These are phyloP conservation scores for Erodium moschatum DNA, from an alignment of 441 rosid genomes.

Conservation along the genomic window DNA sequence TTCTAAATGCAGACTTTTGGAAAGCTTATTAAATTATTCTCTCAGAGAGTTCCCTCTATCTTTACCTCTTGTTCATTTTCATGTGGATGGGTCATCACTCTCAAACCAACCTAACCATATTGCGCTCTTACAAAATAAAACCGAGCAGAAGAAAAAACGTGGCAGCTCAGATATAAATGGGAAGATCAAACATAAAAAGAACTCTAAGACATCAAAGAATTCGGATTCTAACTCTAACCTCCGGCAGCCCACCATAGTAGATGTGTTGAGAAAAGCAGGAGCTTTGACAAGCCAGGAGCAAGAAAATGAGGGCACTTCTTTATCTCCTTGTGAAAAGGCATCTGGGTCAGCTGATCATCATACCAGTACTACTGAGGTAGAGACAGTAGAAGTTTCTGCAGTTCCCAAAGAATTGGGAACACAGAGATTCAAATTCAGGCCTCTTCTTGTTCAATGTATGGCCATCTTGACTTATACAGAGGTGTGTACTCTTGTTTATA, in stretches of 20 bases:
- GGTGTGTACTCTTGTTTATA: conserved; percentile 32
- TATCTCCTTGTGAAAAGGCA: conserved; percentile 28
- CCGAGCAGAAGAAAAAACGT: conserved; percentile 30
- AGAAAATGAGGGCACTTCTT: conserved; percentile 34
- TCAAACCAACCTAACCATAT: conserved; percentile 28
- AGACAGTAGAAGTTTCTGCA: conserved; percentile 48
- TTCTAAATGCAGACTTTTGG: conserved; percentile 53
- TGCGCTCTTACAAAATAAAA: conserved; percentile 32
- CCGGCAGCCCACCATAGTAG: conserved; percentile 53
- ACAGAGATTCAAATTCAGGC: conserved; percentile 76
- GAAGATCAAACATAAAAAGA: conserved; percentile 39
- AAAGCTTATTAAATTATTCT: conserved; percentile 55
- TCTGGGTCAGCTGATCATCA: conserved; percentile 29
- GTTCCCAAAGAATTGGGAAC: conserved; percentile 42
- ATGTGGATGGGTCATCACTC: conserved; percentile 34
- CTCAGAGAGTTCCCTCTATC: conserved; percentile 45
- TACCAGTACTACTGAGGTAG: conserved; percentile 30
- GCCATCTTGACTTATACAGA: conserved; percentile 51
- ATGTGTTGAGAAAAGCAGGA: conserved; percentile 48
- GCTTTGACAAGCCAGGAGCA: conserved; percentile 40
- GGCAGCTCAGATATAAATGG: conserved; percentile 26
- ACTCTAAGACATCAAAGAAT: conserved; percentile 31
- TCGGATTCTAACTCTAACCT: conserved; percentile 33
- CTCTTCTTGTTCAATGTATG: conserved; percentile 52
- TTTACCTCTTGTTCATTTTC: conserved; percentile 58